phyloP scores from a whole-genome alignment of 2,329 filamentous ascomycete genomes.

The Periconia digitata region DNA sequence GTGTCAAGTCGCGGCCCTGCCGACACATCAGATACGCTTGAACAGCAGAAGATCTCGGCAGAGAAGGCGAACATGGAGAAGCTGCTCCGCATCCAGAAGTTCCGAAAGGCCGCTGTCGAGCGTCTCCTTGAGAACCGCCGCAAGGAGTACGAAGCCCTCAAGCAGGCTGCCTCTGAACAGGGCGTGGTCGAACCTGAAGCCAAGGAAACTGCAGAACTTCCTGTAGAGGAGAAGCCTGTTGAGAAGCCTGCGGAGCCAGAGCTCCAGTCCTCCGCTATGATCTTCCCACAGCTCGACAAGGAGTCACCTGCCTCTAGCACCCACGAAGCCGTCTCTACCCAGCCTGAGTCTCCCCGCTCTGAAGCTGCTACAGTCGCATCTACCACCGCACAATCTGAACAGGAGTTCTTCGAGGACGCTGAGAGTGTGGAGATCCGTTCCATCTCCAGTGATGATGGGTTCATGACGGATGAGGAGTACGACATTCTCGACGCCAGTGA shows the following conservation, averaged over 20 bases:
- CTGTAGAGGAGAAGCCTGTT: constrained; percentile 36
- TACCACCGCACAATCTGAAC: constrained; percentile 44
- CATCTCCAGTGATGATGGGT: constrained; percentile 65
- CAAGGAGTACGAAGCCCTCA: constrained; percentile 36
- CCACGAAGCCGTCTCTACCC: constrained; percentile 59
- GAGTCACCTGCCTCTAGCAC: constrained; percentile 83
- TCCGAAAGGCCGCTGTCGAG: constrained; percentile 41
- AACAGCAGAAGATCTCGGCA: neutral
- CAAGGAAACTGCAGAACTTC: constrained; percentile 29
- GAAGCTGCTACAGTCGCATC: constrained; percentile 34
- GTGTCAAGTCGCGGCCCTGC: neutral
- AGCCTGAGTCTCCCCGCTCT: constrained; percentile 24
- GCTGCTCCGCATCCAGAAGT: constrained; percentile 20
- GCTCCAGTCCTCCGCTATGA: constrained; percentile 65
- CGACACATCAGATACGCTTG: neutral
- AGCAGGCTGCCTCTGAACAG: constrained; percentile 25
- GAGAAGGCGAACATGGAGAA: constrained; percentile 29
- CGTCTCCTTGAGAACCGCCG: constrained; percentile 34
- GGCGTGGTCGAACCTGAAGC: constrained; percentile 10
- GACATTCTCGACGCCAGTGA: constrained; percentile 95
- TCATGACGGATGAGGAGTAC: constrained; percentile 97
- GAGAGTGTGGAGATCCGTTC: constrained; percentile 57
- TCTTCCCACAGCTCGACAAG: constrained; percentile 95
- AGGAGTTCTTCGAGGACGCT: constrained; percentile 61
- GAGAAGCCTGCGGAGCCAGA: constrained; percentile 13